Evolutionary conservation across 2,329 filamentous ascomycete species (phyloP).

Genomic region (Alternaria sp.): DNA sequence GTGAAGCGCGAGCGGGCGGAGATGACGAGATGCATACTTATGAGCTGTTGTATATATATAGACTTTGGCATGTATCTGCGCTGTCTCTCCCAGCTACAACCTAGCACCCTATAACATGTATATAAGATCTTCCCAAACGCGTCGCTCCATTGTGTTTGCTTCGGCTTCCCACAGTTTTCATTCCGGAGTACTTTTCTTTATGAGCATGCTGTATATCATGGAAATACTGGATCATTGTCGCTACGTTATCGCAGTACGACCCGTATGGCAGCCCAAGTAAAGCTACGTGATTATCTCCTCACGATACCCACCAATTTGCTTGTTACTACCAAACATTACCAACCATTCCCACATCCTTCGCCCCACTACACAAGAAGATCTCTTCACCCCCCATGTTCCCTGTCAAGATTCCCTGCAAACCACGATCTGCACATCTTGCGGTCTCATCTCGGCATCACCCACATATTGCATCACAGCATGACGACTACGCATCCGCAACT

Average conservation of each 20-base stretch:
- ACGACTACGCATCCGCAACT: not conserved
- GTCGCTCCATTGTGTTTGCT: not conserved
- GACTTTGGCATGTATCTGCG: not conserved
- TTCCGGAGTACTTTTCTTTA: not conserved
- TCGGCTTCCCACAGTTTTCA: rapidly evolving
- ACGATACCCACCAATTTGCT: not conserved
- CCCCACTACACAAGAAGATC: not conserved
- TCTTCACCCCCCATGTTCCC: not conserved
- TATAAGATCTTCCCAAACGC: too few relatives aligned
- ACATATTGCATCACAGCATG: constrained; percentile 2
- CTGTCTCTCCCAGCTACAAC: not conserved
- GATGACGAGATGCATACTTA: not conserved
- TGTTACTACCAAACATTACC: not conserved
- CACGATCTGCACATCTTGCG: constrained; percentile 2
- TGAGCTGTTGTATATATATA: not conserved
- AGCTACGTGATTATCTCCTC: not conserved
- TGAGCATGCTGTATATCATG: not conserved
- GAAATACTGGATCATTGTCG: not conserved
- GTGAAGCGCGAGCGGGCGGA: not conserved
- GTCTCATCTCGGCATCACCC: constrained; percentile 6
- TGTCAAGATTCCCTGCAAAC: not conserved
- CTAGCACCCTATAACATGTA: too few relatives aligned
- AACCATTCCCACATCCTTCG: not conserved
- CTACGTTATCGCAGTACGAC: not conserved
- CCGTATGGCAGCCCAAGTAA: not conserved